A percentile compares a stretch with the other conserved stretches of the same genome.
Evolutionary conservation across 208 protist species (phyloP).

Genomic region (Acanthamoeba divionensis): DNA sequence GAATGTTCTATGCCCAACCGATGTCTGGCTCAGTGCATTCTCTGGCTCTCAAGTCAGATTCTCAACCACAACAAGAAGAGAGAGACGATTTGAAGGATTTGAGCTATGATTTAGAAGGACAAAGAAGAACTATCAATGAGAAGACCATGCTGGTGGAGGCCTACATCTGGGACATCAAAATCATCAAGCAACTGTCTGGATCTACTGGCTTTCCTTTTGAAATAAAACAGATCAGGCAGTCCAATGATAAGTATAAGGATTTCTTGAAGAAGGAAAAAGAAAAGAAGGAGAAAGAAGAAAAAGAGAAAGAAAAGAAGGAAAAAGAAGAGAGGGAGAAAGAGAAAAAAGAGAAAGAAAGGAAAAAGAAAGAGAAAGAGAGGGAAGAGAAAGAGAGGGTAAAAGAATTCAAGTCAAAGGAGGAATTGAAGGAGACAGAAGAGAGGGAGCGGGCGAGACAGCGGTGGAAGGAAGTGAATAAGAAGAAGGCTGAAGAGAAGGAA

Average conservation of each 20-base stretch:
- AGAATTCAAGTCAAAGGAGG: not conserved
- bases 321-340: not conserved
- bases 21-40: not conserved
- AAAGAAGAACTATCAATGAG: too few species aligned
- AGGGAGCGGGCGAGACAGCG: not conserved
- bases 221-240: conserved; percentile 15
- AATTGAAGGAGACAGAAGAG: not conserved
- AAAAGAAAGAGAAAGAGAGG: not conserved
- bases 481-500: too few species aligned
- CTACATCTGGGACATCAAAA: conserved; percentile 34
- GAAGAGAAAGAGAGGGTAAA: not conserved
- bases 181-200: not conserved
- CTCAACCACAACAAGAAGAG: not conserved
- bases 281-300: conserved; percentile 3
- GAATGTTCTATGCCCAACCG: not conserved
- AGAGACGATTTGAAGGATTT: too few species aligned
- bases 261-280: too few species aligned
- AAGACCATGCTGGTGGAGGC: conserved; percentile 12
- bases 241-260: too few species aligned
- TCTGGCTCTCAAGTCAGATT: not conserved
- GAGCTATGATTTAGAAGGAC: too few species aligned
- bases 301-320: not conserved
- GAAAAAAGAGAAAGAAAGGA: not conserved
- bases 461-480: too few species aligned
- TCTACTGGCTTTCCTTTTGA: not conserved